Conservation (phyloP, 2,329 filamentous ascomycete species). For the Trichoderma koningii region DNA sequence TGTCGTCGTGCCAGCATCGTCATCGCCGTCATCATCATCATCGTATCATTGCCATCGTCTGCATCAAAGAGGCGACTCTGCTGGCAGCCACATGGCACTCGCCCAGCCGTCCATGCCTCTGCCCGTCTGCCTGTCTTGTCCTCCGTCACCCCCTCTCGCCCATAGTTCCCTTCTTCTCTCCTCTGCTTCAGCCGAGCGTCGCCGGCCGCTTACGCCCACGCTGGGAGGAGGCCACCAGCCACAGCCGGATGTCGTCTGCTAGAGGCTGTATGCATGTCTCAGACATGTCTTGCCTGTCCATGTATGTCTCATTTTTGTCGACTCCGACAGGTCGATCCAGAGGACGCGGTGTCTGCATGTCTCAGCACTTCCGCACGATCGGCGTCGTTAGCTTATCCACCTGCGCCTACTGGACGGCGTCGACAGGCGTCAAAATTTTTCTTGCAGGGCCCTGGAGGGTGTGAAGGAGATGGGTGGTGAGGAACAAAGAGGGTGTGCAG, state of each 20-base stretch:
- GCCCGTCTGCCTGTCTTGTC: not conserved
- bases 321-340: constrained; percentile 43
- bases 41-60: not conserved
- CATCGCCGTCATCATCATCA: not conserved
- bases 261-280: constrained; percentile 37
- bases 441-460: constrained; percentile 9
- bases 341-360: constrained; percentile 34
- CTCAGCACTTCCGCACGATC: constrained; percentile 29
- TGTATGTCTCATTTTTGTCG: constrained; percentile 42
- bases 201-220: constrained; percentile 22
- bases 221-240: constrained; percentile 20
- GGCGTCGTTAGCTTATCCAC: constrained; percentile 22
- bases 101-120: not conserved
- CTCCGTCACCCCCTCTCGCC: not conserved
- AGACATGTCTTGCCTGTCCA: constrained; percentile 37
- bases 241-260: constrained; percentile 25
- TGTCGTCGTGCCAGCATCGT: not conserved
- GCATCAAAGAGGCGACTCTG: not conserved
- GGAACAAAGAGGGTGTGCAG: constrained; percentile 1
- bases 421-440: constrained; percentile 20
- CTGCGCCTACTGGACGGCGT: constrained; percentile 11
- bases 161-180: not conserved
- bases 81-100: not conserved
- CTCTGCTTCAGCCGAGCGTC: not conserved
- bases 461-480: not conserved